A percentile compares a stretch with the other conserved stretches of the same genome.
These are phyloP conservation scores for Nicotiana obtusifolia DNA, from an alignment of 257 asterid genomes.

Conservation along the genomic window DNA sequence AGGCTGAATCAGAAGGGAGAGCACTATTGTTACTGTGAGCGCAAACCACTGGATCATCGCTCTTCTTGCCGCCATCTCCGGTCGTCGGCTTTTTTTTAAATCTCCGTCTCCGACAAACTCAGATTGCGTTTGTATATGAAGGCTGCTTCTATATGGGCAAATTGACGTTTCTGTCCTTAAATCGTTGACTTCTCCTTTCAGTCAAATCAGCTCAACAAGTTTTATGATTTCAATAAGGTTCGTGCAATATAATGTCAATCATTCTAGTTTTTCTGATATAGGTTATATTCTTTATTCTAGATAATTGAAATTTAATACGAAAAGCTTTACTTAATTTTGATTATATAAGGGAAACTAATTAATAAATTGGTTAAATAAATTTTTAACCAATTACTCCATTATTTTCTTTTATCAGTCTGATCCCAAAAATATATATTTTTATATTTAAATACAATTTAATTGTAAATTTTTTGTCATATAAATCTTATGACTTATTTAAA, in stretches of 20 bases:
- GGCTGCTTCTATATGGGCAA: neutral
- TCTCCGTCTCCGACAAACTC: neutral
- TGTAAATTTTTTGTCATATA: no score
- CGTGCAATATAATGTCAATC: neutral
- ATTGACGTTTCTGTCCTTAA: constrained; percentile 9
- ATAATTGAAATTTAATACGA: neutral
- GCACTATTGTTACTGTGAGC: constrained; percentile 31
- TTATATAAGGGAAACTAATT: neutral
- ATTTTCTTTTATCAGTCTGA: no score
- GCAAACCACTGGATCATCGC: constrained; percentile 46
- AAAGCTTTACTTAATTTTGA: neutral
- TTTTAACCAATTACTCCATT: no score
- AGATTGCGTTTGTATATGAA: neutral
- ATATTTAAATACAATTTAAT: no score
- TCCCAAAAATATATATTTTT: no score
- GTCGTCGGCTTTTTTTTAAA: neutral
- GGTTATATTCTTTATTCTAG: no score
- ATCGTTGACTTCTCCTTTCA: neutral
- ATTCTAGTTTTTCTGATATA: no score
- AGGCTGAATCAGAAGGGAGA: constrained; percentile 57
- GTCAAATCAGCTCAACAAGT: neutral
- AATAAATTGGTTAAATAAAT: neutral
- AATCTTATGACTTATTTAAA: no score
- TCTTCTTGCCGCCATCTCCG: constrained; percentile 9
- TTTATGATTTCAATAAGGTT: neutral